Evolutionary conservation across 306 rosid species (phyloP).

Genomic region (Dryas drummondii): DNA sequence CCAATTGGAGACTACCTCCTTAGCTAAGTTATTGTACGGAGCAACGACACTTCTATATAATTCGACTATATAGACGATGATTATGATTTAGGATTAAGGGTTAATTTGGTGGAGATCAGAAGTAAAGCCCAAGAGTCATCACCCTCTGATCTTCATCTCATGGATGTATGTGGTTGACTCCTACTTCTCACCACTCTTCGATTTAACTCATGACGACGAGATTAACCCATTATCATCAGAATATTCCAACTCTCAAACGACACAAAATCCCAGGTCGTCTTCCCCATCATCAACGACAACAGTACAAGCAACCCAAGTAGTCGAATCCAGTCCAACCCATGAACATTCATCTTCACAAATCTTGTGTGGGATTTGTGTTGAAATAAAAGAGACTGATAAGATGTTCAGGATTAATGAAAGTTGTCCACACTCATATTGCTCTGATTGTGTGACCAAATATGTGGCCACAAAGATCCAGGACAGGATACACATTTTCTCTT

Average conservation of each 20-base stretch:
- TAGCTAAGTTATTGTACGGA: too few species aligned
- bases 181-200: constrained; percentile 33
- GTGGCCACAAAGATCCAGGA: constrained; percentile 43
- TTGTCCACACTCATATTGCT: constrained; percentile 50
- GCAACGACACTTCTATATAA: too few species aligned
- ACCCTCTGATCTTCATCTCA: background rate
- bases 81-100: too few species aligned
- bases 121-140: constrained; percentile 30
- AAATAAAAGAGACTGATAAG: constrained; percentile 13
- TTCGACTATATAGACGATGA: too few species aligned
- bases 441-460: constrained; percentile 45
- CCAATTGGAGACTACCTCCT: too few species aligned
- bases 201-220: constrained; percentile 6
- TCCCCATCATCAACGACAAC: background rate
- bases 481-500: constrained; percentile 19
- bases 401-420: constrained; percentile 33
- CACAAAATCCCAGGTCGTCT: background rate
- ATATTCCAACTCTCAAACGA: constrained; percentile 11
- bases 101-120: background rate
- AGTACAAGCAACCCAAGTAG: background rate
- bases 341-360: constrained; percentile 10
- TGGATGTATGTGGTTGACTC: constrained; percentile 32
- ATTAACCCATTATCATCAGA: background rate
- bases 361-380: constrained; percentile 53
- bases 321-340: background rate